Evolutionary conservation across 2,329 filamentous ascomycete genomes (phyloP), one percentile per base, ranked within the genome.

Genomic region (Monosporascus sp.): DNA sequence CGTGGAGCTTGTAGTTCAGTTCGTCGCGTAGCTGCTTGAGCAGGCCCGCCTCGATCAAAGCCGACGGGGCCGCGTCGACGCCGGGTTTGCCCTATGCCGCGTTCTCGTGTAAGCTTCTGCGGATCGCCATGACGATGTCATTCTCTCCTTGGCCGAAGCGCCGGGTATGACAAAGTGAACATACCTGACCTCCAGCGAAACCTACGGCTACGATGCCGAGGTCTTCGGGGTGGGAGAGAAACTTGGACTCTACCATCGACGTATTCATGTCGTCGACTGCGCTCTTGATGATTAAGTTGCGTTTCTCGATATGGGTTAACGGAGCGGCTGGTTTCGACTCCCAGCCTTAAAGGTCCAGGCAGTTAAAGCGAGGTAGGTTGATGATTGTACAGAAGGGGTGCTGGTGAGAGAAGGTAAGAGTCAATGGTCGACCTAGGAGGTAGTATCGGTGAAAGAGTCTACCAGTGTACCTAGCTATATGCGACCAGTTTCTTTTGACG

Each of bases 161-260:
- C 41, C 48, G 18, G 26, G 26, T 26, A 50, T 22, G 4, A 24
- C 7, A 26, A n/a, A 26, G 22, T 14, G 20, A 51, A 35, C 78
- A 63, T 84, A 94, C 91, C 84, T 97, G 94, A 53, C 94, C 94
- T 61, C 93, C 93, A 51, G 91, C 96, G 78, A 97, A 99, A 58
- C 93, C 93, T 38, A 97, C 94, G 49, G 93, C 91, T 38, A 97
- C 91, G 53, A 99, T 82, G 58, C 93, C 94, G 59, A 99, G 80
- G 66, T 97, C 86, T 67, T 89, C 80, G 35, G 85, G 82, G 67
- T 86, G 80, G 59, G 86, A 79, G 63, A 97, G 87, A 76, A 97
- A 97, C 68, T 88, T 91, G 69, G 78, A 79, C 60, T 75, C 70
- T 60, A 82, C 69, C 69, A 78, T 77, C 52, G 78, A 77, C 51